Percentiles rank a stretch among this genome's conserved stretches.
These are phyloP conservation scores for Alternaria brassicicola DNA, from an alignment of 2,329 filamentous ascomycete genomes.

Conservation along the genomic window DNA sequence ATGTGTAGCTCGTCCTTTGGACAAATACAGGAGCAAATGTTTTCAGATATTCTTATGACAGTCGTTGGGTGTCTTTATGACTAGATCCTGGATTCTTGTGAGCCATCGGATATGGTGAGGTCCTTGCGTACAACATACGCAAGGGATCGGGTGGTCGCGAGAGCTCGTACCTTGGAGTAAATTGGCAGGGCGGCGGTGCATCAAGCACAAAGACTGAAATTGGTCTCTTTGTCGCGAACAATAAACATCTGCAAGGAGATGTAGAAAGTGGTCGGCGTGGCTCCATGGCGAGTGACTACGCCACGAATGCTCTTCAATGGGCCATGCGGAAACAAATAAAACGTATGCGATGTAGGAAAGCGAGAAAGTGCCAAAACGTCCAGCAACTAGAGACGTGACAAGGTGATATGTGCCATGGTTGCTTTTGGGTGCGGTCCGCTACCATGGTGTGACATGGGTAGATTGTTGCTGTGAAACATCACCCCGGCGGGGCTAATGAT, in stretches of 20 bases:
- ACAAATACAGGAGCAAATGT: not conserved
- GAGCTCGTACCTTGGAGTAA: conserved; percentile 5
- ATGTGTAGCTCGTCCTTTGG: conserved; percentile 6
- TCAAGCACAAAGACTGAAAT: conserved; percentile 12
- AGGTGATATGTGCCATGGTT: conserved; percentile 28
- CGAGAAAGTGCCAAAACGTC: conserved; percentile 13
- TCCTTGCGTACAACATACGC: not conserved
- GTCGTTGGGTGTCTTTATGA: not conserved
- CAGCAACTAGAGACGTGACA: conserved; percentile 17
- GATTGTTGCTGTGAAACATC: conserved; percentile 36
- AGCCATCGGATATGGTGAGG: not conserved
- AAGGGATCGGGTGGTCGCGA: not conserved
- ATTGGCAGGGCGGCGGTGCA: not conserved
- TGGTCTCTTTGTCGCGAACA: conserved; percentile 28
- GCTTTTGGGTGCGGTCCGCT: conserved; percentile 18
- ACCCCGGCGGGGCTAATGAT: conserved; percentile 28
- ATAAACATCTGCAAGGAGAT: conserved; percentile 29
- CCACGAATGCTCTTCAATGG: conserved; percentile 28
- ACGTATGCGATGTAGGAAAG: conserved; percentile 1
- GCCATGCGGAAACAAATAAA: conserved; percentile 20
- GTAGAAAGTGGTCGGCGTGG: conserved; percentile 24
- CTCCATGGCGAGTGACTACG: conserved; percentile 37
- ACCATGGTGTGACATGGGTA: conserved; percentile 23
- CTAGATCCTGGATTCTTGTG: conserved; percentile 3
- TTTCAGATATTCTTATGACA: conserved; percentile 3